Base-by-base conservation (phyloP, 169 alveolate species). In the Ichthyophthirius multifiliis region DNA sequence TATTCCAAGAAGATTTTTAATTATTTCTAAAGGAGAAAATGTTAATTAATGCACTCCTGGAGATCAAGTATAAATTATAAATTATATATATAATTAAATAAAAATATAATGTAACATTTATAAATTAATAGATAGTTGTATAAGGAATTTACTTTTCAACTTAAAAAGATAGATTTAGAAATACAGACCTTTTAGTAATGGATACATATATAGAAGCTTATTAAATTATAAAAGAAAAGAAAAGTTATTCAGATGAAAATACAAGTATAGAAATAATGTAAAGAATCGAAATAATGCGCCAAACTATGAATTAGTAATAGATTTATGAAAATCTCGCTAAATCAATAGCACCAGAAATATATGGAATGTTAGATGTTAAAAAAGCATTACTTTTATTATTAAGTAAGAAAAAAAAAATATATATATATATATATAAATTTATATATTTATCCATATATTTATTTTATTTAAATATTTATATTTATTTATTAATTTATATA, bases 331-430 rank as follows among this genome's bases (percentile, higher is more conserved):
- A 86, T 32, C 93, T 98, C 35, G 96, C 99, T n/a, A 87, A 93
- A 84, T 91, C 97, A 30, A 98, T 98, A 30, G 99, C 99, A 5
- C 99, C 99, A 3, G 99, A 97, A 88, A 97, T 98, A 45, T 97
- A 91, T 74, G 99, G 99, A 13, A 91, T 95, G 90, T 97, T 96
- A 35, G 99, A 98, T 92, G 98, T 98, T 30, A 98, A 98, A 90
- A 98, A 98, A 85, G 99, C 99, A 10, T 83, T 97, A 45, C 89
- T 98, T 46, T 78, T 98, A 44, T 93, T 96, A 63, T 86, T 97
- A 84, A 23, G 71, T 55, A 55, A 55, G 16, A n/a, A 45, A 16
- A 47, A 4, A n/a, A n/a, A n/a, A n/a, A n/a, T n/a, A n/a, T n/a
- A n/a, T n/a, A n/a, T n/a, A n/a, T n/a, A n/a, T n/a, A n/a, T n/a